Evolutionary conservation across 2,329 filamentous ascomycete genomes (phyloP), one percentile per base, ranked within the genome.

Genomic region (Alternaria solani): DNA sequence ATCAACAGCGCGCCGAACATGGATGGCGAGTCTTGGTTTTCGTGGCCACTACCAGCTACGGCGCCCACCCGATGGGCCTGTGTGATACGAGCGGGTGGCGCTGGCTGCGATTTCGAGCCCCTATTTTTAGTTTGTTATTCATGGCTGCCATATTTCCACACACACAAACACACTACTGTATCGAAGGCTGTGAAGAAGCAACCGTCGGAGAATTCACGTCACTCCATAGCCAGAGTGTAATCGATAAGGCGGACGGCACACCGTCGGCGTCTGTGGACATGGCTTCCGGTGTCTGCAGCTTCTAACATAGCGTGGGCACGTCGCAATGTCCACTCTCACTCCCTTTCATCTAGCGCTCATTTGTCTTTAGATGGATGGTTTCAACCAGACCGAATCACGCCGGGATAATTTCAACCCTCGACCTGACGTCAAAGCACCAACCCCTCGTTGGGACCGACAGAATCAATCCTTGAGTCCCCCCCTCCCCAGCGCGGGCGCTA

Each of bases 121-220:
- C 64, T 69, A 70, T 69, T 67, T 69, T 70, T 69, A 65, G 61
- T 16, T 32, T 52, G 18, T 18, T 52, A 61, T 57, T 65, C 49
- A 59, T n/a, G 36, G 51, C 20, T 11, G 26, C 25, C 30, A 34
- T 47, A 36, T 44, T 32, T 46, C 39, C 16, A 7, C 5, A 6
- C 20, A 23, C 20, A 23, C 20, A 23, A 23, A 23, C 20, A 23
- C n/a, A 46, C 36, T 34, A n/a, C n/a, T n/a, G n/a, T n/a, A 16
- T 25, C 39, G 39, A 42, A 26, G 43, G 28, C 30, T 4, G n/a
- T 8, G 30, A 44, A 44, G 23, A 58, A 53, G 51, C 51, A 53
- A 32, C 9, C n/a, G 36, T 32, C 39, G 42, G 52, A 55, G 28
- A 47, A 38, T 49, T 49, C 32, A 20, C 16, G 18, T 49, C 32